Evolutionary conservation across 306 rosid genomes (phyloP), one percentile per base, ranked within the genome.

Genomic region (Lathyrus sativus): DNA sequence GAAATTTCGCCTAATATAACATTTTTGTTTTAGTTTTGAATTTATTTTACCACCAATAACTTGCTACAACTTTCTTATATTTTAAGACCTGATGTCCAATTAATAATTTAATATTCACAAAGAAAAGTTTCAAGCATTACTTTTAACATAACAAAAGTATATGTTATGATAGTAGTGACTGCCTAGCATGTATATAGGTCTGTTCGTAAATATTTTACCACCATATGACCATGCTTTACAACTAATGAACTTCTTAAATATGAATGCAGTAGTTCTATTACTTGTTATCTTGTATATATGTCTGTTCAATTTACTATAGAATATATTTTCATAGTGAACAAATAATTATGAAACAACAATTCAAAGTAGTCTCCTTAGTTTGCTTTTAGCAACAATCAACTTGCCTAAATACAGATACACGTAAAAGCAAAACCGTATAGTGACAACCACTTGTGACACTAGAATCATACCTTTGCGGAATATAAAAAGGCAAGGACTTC

Each of bases 401-500:
- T 73, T 41, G 59, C 49, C 26, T 8, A 44, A 28, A 15, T 54
- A 39, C 28, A 74, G 75, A 24, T 31, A n/a, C 8, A 65, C 11
- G 45, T 28, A 67, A 33, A 44, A 39, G 48, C 50, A 59, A 68
- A 56, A 59, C 13, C 38, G 41, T 58, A 57, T 29, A 12, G 35
- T 39, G 33, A 61, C 60, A 75, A 37, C 45, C 71, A 80, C 70
- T 13, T 31, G 60, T 9, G 57, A 59, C 39, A 45, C 6, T 41
- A 59, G 51, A 46, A 72, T 43, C 19, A 3, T 86, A 92, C 98
- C 96, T 86, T 86, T 64, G 73, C 83, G 12, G 71, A 65, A 61
- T 79, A 72, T 26, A 86, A 82, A 71, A 89, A 88, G 33, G 81
- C 63, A 46, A 77, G 66, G 57, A 89, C 62, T 67, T 75, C 85